Base-by-base conservation (phyloP, 768 basidiomycete genomes). In the Calvatia gigantea region DNA sequence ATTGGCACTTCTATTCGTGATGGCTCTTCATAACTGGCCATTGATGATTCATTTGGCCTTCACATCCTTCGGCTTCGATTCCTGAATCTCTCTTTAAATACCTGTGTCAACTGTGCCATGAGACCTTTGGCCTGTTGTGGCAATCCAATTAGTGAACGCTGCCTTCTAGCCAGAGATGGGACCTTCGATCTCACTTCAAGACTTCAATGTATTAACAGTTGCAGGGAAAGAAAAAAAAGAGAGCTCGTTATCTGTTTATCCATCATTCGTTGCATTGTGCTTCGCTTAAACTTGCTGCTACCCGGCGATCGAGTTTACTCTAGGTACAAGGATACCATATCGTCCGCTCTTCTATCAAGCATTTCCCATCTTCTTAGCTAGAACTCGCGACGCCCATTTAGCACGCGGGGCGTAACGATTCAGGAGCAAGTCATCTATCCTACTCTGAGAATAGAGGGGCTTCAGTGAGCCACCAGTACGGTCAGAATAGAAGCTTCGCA, bases 11-110 rank as follows among this genome's bases (percentile, higher is more conserved):
- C 52, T 31, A 54, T 54, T 54, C 28, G n/a, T 37, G 52, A 35
- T 54, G 42, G 32, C 28, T 54, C 43, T 37, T 32, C 39, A 29
- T 19, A 29, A 15, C 23, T 15, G 25, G 43, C 35, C 37, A 54
- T 54, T 35, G 15, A 15, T 35, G 51, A 37, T 23, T 37, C 49
- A 51, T 12, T 32, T 41, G 51, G 49, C 32, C 50, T 51, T 47
- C 42, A 28, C 49, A 35, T 23, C 21, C 57, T 58, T 53, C 44
- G 31, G 27, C 52, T 54, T 54, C 52, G 51, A 58, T 58, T 58
- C 48, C 31, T 21, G 35, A 51, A 58, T 53, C 47, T 53, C n/a
- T 52, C 51, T 35, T 33, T 25, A 32, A 35, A 19, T 14, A 45
- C 9, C 25, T 32, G 21, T 37, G 48, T 50, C 33, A 33, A 21